A percentile compares a stretch with the other conserved stretches of the same genome.
phyloP scores from a whole-genome alignment of 2,329 filamentous ascomycete species.

The Nemania abortiva region DNA sequence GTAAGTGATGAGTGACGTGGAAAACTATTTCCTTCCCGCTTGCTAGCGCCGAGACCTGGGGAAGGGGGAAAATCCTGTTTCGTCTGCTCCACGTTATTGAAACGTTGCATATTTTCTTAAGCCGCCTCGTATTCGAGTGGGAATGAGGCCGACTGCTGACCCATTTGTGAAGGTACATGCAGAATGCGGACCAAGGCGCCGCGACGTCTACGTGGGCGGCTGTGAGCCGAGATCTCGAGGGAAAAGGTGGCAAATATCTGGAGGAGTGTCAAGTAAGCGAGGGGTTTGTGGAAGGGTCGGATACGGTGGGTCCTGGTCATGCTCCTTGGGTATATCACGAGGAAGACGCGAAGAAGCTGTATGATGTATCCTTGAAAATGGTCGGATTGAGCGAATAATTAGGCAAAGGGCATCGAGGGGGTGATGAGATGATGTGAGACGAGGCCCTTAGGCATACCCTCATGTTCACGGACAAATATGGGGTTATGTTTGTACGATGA shows the following conservation, averaged over 20 bases:
- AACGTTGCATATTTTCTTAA: not conserved
- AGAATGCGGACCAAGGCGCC: slow-evolving; percentile 55
- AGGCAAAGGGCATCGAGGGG: not conserved
- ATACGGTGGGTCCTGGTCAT: slow-evolving; percentile 16
- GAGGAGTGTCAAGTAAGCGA: slow-evolving; percentile 30
- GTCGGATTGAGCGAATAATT: slow-evolving; percentile 13
- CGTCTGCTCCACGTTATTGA: not conserved
- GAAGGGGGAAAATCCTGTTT: not conserved
- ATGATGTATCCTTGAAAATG: slow-evolving; percentile 15
- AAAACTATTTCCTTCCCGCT: not conserved
- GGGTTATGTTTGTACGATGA: not conserved
- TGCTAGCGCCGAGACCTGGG: not conserved
- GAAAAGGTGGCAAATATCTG: slow-evolving; percentile 56
- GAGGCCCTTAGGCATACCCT: not conserved
- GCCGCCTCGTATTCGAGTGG: no score
- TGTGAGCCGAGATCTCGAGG: slow-evolving; percentile 53
- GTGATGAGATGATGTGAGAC: not conserved
- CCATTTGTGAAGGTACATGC: slow-evolving; percentile 46
- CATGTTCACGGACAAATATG: not conserved
- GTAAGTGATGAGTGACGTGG: slow-evolving; percentile 13
- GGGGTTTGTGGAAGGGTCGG: slow-evolving; percentile 14
- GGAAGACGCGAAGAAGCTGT: slow-evolving; percentile 26
- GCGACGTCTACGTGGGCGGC: slow-evolving; percentile 57
- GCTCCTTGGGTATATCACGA: slow-evolving; percentile 24
- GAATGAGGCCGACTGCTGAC: slow-evolving; percentile 16